These are phyloP conservation scores for Tuber magnatum DNA, from an alignment of 495 filamentous ascomycete genomes.

Conservation along the genomic window DNA sequence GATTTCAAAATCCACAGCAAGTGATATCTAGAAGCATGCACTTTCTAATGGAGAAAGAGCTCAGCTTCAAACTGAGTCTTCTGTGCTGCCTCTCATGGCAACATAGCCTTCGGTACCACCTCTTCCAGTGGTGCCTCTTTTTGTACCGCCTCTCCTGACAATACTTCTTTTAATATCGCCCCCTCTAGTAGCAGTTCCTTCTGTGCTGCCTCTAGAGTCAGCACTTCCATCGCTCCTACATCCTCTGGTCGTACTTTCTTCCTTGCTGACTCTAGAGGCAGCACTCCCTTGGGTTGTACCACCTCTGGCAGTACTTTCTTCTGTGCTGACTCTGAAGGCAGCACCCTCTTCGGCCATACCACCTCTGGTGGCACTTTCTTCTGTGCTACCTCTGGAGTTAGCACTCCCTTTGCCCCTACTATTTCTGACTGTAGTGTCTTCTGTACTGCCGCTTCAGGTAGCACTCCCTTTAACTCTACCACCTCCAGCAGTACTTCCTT, in stretches of 20 bases:
- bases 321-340: background rate
- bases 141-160: background rate
- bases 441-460: background rate
- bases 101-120: background rate
- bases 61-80: background rate
- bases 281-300: too few relatives aligned
- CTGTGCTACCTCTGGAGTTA: background rate
- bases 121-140: background rate
- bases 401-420: background rate
- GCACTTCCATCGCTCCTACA: too few relatives aligned
- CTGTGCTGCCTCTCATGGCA: background rate
- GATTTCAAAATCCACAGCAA: slow-evolving; percentile 10
- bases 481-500: background rate
- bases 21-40: slow-evolving; percentile 5
- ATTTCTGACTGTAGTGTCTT: background rate
- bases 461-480: background rate
- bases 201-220: too few relatives aligned
- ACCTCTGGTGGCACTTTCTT: background rate
- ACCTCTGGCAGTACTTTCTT: too few relatives aligned
- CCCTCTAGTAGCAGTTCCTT: background rate
- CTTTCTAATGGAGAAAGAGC: background rate
- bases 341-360: background rate
- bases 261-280: too few relatives aligned
- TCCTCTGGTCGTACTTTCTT: too few relatives aligned
- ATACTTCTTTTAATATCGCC: too few relatives aligned